Evolutionary conservation across 371 early-diverging fungal genomes (phyloP).

Genomic region (Rhizopus stolonifer): DNA sequence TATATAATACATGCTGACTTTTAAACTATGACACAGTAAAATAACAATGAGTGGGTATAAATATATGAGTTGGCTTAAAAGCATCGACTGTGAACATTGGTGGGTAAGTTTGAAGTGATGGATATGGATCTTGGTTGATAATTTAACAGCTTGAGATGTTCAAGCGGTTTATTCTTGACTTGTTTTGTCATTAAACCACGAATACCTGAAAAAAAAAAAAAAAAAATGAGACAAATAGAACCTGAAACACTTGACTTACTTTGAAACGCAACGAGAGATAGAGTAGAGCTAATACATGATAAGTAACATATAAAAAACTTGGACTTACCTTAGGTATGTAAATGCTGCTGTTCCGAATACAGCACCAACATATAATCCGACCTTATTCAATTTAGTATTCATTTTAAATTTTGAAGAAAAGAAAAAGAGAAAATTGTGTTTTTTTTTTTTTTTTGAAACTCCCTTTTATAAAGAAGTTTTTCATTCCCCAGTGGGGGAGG

Average conservation of each 20-base stretch:
- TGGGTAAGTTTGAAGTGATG: conserved; percentile 6
- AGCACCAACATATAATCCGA: conserved; percentile 21
- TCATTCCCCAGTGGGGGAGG: too few relatives aligned
- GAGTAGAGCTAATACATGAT: not conserved
- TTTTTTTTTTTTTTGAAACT: not conserved
- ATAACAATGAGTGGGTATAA: not conserved
- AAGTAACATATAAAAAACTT: too few relatives aligned
- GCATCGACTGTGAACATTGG: conserved; percentile 16
- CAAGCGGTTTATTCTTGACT: conserved; percentile 6
- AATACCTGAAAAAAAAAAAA: not conserved
- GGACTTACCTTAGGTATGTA: conserved; percentile 17
- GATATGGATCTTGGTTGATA: conserved; percentile 21
- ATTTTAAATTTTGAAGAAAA: not conserved
- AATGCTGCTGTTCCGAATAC: conserved; percentile 25
- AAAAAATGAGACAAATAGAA: too few relatives aligned
- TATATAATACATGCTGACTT: not conserved
- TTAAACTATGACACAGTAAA: conserved; percentile 5
- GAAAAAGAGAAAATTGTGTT: not conserved
- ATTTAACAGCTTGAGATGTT: conserved; percentile 20
- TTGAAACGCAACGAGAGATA: not conserved
- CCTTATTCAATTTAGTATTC: conserved; percentile 1
- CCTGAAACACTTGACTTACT: not conserved
- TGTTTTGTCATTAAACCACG: conserved; percentile 4
- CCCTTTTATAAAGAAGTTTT: too few relatives aligned
- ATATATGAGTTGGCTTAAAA: too few relatives aligned